These are phyloP conservation scores for Mallotus nudiflorus DNA, from an alignment of 345 rosid genomes.

Conservation along the genomic window DNA sequence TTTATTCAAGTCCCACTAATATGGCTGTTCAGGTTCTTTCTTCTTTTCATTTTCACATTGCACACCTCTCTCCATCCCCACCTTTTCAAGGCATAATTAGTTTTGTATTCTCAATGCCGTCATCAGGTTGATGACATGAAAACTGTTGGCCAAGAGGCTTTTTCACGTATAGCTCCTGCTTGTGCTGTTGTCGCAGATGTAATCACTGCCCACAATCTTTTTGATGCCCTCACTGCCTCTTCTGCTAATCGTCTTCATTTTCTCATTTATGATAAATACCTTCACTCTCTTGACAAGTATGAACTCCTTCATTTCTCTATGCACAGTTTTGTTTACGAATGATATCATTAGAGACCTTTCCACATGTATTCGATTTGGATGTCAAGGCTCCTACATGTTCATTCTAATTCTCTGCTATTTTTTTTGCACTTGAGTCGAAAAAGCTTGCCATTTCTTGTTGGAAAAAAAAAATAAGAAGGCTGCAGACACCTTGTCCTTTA, in stretches of 20 bases:
- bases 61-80: slow-evolving; percentile 46
- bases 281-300: slow-evolving; percentile 88
- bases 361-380: slow-evolving; percentile 40
- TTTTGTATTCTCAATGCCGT: slow-evolving; percentile 15
- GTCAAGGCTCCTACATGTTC: not conserved
- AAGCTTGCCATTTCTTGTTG: not conserved
- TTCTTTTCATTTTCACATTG: not conserved
- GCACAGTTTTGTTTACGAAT: slow-evolving; percentile 1
- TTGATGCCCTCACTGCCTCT: slow-evolving; percentile 73
- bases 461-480: no score
- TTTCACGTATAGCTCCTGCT: slow-evolving; percentile 85
- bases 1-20: slow-evolving; percentile 71
- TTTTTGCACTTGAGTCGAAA: not conserved
- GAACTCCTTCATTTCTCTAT: slow-evolving; percentile 27
- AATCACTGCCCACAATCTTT: slow-evolving; percentile 83
- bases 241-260: slow-evolving; percentile 76
- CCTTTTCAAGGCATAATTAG: slow-evolving; percentile 44
- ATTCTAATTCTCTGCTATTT: not conserved
- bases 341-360: not conserved
- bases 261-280: slow-evolving; percentile 85
- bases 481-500: not conserved
- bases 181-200: slow-evolving; percentile 82
- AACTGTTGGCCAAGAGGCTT: slow-evolving; percentile 83
- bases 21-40: slow-evolving; percentile 79
- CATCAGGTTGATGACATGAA: slow-evolving; percentile 75